Evolutionary conservation across 2,329 filamentous ascomycete species (phyloP).

Genomic region (Camillea tinctor): DNA sequence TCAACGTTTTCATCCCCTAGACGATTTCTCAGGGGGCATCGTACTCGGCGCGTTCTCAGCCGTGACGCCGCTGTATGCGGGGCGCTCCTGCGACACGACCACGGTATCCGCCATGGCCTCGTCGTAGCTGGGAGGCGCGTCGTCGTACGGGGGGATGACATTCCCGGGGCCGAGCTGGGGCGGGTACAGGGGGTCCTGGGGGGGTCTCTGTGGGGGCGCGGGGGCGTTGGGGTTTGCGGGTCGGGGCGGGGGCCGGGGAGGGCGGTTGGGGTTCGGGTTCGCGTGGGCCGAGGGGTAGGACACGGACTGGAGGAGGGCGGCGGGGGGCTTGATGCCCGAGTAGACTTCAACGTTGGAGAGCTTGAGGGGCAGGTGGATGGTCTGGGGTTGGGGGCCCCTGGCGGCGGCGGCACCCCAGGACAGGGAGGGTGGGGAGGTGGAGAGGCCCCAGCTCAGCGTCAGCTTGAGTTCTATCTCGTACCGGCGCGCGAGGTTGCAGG

Average conservation of each 20-base stretch:
- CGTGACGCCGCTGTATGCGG: constrained; percentile 65
- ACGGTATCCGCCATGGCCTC: constrained; percentile 82
- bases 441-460: constrained; percentile 68
- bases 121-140: constrained; percentile 93
- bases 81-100: constrained; percentile 61
- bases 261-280: constrained; percentile 7
- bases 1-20: too few relatives aligned
- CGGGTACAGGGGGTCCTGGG: constrained; percentile 54
- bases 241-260: constrained; percentile 41
- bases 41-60: constrained; percentile 59
- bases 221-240: constrained; percentile 18
- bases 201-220: constrained; percentile 17
- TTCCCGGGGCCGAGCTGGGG: constrained; percentile 52
- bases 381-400: constrained; percentile 54
- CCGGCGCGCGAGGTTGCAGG: constrained; percentile 79
- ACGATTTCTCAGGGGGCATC: constrained; percentile 31
- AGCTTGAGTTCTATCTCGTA: constrained; percentile 85
- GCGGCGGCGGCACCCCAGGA: constrained; percentile 26
- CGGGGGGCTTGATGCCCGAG: constrained; percentile 82
- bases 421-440: constrained; percentile 4
- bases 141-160: constrained; percentile 52
- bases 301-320: constrained; percentile 62
- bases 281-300: constrained; percentile 25
- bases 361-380: constrained; percentile 74
- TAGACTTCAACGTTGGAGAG: constrained; percentile 75